A percentile compares a stretch with the other conserved stretches of the same genome.
phyloP scores from a whole-genome alignment of 179 eudicot species.

The Actinidia chinensis region DNA sequence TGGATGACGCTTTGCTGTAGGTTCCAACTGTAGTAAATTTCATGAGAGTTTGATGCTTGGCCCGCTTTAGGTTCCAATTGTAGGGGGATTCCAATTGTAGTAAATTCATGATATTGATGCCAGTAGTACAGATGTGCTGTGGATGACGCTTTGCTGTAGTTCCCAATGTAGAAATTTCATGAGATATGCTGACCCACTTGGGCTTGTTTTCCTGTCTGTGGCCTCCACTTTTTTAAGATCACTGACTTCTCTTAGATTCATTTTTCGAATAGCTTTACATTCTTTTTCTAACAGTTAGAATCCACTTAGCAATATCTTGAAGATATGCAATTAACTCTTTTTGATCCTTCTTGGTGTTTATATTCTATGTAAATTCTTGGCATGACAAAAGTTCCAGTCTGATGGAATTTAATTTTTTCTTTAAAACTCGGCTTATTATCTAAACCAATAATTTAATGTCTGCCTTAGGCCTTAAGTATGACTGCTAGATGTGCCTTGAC shows the following conservation, averaged over 20 bases:
- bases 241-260: too few species aligned
- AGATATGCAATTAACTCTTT: background rate
- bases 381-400: background rate
- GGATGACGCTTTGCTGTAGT: too few species aligned
- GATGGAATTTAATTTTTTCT: background rate
- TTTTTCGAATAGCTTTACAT: too few species aligned
- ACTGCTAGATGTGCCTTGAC: background rate
- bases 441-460: background rate
- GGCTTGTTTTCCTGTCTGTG: background rate
- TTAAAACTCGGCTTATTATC: background rate
- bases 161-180: too few species aligned
- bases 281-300: too few species aligned
- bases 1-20: slow-evolving; percentile 62
- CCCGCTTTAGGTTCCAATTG: background rate
- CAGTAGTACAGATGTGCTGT: too few species aligned
- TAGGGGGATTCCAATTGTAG: too few species aligned
- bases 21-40: slow-evolving; percentile 20
- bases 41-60: background rate
- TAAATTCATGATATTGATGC: too few species aligned
- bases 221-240: too few species aligned
- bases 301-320: too few species aligned
- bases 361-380: too few species aligned
- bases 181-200: background rate
- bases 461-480: background rate
- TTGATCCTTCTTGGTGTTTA: too few species aligned